Conservation (phyloP, 441 rosid genomes). For the Adansonia madagascariensis region DNA sequence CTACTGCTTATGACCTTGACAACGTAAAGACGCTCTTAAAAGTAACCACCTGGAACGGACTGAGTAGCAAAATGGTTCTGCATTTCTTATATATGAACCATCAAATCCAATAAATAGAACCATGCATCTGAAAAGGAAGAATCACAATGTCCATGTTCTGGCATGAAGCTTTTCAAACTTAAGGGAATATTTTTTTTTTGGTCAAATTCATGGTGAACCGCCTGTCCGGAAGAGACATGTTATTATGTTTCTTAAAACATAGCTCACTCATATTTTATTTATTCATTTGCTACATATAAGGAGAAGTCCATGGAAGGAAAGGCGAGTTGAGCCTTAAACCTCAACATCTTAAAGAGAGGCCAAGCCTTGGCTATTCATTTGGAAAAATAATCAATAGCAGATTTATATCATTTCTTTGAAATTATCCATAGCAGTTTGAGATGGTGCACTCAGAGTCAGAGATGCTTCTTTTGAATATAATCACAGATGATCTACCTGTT, state of each 20-base stretch:
- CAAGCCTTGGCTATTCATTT: neutral
- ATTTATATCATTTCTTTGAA: constrained; percentile 17
- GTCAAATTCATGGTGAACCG: neutral
- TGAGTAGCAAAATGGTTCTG: neutral
- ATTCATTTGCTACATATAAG: constrained; percentile 1
- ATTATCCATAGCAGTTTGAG: neutral
- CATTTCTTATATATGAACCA: neutral
- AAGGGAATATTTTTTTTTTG: neutral
- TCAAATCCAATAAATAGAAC: neutral
- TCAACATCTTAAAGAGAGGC: constrained; percentile 5
- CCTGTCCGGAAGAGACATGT: neutral
- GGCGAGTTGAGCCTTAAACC: neutral
- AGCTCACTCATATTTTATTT: constrained; percentile 6
- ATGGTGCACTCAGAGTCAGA: constrained; percentile 3
- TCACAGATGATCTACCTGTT: neutral
- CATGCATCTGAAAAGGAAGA: constrained; percentile 9
- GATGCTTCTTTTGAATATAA: constrained; percentile 1
- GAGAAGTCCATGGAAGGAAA: neutral
- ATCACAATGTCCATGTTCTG: constrained; percentile 6
- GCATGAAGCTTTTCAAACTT: neutral
- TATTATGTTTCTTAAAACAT: neutral
- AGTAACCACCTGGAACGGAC: constrained; percentile 11
- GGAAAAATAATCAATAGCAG: neutral
- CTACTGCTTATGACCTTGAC: neutral
- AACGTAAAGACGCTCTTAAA: neutral